Evolutionary conservation across 805 yeast genomes (phyloP), one percentile per base, ranked within the genome.

Genomic region (Nakazawaea sp.): DNA sequence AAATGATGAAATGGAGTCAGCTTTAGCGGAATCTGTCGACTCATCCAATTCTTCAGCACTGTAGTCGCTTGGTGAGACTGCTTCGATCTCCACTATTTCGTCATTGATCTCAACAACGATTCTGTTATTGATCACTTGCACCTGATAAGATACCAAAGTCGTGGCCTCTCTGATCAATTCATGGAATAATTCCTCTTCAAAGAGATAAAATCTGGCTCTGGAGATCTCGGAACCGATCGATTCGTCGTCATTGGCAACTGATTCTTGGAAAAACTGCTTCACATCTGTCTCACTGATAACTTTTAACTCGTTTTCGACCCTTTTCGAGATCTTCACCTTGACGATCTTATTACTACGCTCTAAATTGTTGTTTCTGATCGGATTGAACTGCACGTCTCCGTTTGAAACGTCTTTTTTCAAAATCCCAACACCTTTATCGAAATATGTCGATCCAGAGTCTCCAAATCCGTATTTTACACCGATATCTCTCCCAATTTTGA

Each of bases 381-480:
- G 51, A 36, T 58, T 61, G 46, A 73, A 66, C 8, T 50, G 42
- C 18, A 72, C 55, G 24, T 62, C 64, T 12, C 84, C 73, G 17
- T 62, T 59, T 41, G 51, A 49, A 1, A 49, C 44, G 23, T 70
- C 59, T 39, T 79, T 75, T 33, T 75, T 70, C 43, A 88, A 59
- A 0, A 82, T 56, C 0, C 95, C 97, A 30, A 81, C 59, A 2
- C 97, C 97, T 45, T 72, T 70, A 47, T 85, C 89, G 39, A 58
- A 59, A 49, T 75, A 86, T 16, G 66, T 72, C 1, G 95, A 84
- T 0, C 97, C 98, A 0, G 95, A 78, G 56, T 89, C 97, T 13
- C 82, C 89, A 60, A 75, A 90, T 0, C 97, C 97, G 52, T 83
- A 92, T 49, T 84, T 86, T 26, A 90, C 81, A 4, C 90, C 94